A percentile compares a stretch with the other conserved stretches of the same genome.
Conservation (phyloP, 2,329 filamentous ascomycete species). For the Talaromyces sp. region DNA sequence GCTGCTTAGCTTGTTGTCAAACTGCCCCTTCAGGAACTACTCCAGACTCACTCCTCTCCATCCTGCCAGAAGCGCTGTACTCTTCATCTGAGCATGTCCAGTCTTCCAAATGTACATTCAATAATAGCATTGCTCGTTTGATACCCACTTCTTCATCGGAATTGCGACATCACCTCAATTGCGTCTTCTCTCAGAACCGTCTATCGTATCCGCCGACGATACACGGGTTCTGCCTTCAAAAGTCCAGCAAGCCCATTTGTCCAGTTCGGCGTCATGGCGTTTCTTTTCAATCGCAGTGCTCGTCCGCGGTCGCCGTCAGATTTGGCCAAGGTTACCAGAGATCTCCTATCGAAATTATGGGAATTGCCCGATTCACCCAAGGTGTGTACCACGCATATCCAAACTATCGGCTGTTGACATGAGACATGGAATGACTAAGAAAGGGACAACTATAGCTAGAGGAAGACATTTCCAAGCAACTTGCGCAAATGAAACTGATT, state of each 20-base stretch:
- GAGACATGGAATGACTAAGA: conserved; percentile 5
- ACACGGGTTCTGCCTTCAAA: conserved; percentile 15
- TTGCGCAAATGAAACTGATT: conserved; percentile 87
- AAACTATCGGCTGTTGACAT: conserved; percentile 21
- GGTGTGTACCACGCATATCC: conserved; percentile 38
- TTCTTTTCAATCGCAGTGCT: conserved; percentile 62
- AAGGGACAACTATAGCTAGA: conserved; percentile 56
- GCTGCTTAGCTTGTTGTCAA: conserved; percentile 18
- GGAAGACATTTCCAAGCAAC: conserved; percentile 82
- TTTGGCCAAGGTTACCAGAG: conserved; percentile 62
- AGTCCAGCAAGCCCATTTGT: not conserved
- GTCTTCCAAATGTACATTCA: not conserved
- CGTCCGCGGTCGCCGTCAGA: conserved; percentile 62
- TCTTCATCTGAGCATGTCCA: conserved; percentile 5
- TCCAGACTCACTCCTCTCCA: not conserved
- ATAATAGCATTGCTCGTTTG: not conserved
- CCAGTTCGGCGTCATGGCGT: conserved; percentile 57
- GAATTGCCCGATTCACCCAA: conserved; percentile 57
- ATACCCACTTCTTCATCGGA: not conserved
- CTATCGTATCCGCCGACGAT: conserved; percentile 2
- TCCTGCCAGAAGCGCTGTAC: not conserved
- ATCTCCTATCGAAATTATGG: conserved; percentile 61
- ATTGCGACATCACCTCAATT: not conserved
- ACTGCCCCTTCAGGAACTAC: conserved; percentile 21
- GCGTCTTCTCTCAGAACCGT: conserved; percentile 8